These are phyloP conservation scores for Candida odintsovae DNA, from an alignment of 805 yeast species.

Conservation along the genomic window DNA sequence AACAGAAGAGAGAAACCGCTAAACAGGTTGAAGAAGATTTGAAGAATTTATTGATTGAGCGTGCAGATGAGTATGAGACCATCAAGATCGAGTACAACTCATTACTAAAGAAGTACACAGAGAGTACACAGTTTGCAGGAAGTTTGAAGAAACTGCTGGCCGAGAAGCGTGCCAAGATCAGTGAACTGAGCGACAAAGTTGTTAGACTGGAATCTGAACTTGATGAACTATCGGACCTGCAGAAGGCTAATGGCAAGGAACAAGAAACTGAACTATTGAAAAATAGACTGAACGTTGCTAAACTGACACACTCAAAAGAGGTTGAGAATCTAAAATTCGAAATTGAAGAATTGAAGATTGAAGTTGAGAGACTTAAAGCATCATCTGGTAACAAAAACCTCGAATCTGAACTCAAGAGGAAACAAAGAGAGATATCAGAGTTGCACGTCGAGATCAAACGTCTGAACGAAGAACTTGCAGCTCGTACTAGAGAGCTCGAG, in stretches of 20 bases:
- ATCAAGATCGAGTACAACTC: conserved; percentile 13
- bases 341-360: conserved; percentile 10
- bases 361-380: conserved; percentile 1
- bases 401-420: conserved; percentile 9
- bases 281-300: conserved; percentile 17
- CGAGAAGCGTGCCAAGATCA: conserved; percentile 15
- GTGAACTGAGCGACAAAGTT: conserved; percentile 8
- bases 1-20: conserved; percentile 10
- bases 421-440: conserved; percentile 12
- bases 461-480: conserved; percentile 9
- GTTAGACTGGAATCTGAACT: conserved; percentile 14
- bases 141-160: conserved; percentile 13
- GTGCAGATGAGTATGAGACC: conserved; percentile 8
- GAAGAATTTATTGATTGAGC: conserved; percentile 9
- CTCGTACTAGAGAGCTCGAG: conserved; percentile 11
- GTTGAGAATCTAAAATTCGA: conserved; percentile 12
- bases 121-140: conserved; percentile 5
- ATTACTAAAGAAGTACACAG: conserved; percentile 12
- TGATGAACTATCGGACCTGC: conserved; percentile 6
- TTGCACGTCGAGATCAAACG: conserved; percentile 12
- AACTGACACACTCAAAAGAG: conserved; percentile 19
- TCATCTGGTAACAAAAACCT: conserved; percentile 6
- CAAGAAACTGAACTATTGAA: conserved; percentile 19
- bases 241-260: conserved; percentile 3
- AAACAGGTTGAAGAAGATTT: conserved; percentile 14